phyloP scores from a whole-genome alignment of 331 rosid genomes.

The Ulmus americana region DNA sequence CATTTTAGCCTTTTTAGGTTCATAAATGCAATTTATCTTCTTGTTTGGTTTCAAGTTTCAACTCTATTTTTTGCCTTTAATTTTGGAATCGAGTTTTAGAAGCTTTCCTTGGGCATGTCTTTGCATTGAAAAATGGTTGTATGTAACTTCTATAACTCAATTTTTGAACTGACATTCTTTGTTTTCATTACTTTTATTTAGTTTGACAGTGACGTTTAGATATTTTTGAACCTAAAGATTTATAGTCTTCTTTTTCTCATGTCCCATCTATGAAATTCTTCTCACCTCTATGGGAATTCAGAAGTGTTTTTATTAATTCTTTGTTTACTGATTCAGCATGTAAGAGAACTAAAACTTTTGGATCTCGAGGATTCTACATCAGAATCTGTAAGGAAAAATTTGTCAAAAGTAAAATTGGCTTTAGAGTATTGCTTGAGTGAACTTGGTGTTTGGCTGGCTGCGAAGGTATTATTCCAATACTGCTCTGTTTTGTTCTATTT shows the following conservation, averaged over 20 bases:
- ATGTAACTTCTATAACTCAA: not conserved
- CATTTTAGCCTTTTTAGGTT: too few species aligned
- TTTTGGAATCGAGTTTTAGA: not conserved
- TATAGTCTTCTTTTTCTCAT: not conserved
- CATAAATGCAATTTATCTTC: not conserved
- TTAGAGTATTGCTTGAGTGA: conserved; percentile 54
- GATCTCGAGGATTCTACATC: conserved; percentile 35
- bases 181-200: not conserved
- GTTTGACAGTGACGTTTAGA: not conserved
- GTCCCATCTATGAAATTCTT: not conserved
- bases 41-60: not conserved
- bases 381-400: conserved; percentile 38
- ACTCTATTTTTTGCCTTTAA: not conserved
- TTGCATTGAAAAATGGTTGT: not conserved
- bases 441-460: conserved; percentile 68
- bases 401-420: conserved; percentile 33
- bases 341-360: conserved; percentile 22
- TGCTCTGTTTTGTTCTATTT: conserved; percentile 16
- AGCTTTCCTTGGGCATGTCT: not conserved
- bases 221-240: not conserved
- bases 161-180: not conserved
- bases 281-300: not conserved
- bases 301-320: conserved; percentile 15
- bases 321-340: conserved; percentile 44
- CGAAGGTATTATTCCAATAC: conserved; percentile 46